Percentiles rank a stretch among this genome's conserved stretches.
These are phyloP conservation scores for Trametes villosa DNA, from an alignment of 768 basidiomycete species.

Conservation along the genomic window DNA sequence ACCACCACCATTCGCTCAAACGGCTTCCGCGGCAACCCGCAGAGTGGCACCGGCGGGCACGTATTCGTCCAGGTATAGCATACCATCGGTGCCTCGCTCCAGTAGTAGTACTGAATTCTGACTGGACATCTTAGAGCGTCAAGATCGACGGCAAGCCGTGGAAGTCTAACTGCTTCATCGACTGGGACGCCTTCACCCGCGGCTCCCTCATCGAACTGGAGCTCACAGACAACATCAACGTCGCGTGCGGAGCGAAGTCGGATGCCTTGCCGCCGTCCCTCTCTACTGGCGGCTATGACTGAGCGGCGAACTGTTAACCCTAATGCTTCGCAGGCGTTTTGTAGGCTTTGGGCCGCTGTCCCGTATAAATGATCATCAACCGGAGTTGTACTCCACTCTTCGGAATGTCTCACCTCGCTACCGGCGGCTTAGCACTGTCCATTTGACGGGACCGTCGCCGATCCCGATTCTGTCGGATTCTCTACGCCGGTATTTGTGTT, in stretches of 20 bases:
- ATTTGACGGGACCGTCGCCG: too few relatives aligned
- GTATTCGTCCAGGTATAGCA: conserved; percentile 57
- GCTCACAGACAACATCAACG: conserved; percentile 55
- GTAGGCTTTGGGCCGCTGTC: too few relatives aligned
- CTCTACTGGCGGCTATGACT: conserved; percentile 61
- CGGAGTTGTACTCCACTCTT: too few relatives aligned
- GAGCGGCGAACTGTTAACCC: too few relatives aligned
- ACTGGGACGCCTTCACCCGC: conserved; percentile 63
- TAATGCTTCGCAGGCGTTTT: too few relatives aligned
- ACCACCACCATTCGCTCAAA: conserved; percentile 58
- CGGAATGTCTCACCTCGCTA: too few relatives aligned
- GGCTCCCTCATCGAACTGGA: conserved; percentile 60
- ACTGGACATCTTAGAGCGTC: conserved; percentile 46
- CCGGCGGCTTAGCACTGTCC: too few relatives aligned
- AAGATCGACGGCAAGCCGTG: conserved; percentile 59
- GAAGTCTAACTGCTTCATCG: conserved; percentile 66
- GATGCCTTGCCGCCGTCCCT: conserved; percentile 61
- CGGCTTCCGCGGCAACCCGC: conserved; percentile 57
- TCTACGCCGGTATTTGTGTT: too few relatives aligned
- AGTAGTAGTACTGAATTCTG: background rate
- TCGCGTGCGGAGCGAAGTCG: conserved; percentile 52
- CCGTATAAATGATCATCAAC: too few relatives aligned
- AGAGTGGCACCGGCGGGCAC: conserved; percentile 52
- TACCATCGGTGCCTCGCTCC: background rate
- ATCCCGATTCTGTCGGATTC: too few relatives aligned